Conservation (phyloP, 2,329 filamentous ascomycete species). For the Cladosporium sp. region DNA sequence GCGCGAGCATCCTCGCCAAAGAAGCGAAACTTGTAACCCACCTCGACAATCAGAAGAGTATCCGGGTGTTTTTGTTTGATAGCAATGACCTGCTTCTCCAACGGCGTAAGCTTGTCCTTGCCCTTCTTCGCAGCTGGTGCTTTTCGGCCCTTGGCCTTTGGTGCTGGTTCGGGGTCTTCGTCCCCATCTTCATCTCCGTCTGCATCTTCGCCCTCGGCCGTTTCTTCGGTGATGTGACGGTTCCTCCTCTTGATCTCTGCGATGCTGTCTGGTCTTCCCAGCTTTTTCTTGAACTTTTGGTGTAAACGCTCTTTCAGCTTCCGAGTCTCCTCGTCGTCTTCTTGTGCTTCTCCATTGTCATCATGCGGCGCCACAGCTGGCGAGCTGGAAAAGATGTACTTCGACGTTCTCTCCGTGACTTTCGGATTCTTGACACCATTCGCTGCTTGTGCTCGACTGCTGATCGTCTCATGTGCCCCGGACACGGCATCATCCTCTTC, state of each 20-base stretch:
- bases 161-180: conserved; percentile 44
- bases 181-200: conserved; percentile 56
- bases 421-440: conserved; percentile 28
- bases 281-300: conserved; percentile 79
- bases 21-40: conserved; percentile 97
- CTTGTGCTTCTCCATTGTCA: conserved; percentile 36
- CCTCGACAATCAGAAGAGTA: conserved; percentile 84
- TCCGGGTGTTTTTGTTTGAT: conserved; percentile 91
- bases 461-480: neutral
- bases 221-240: conserved; percentile 50
- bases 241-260: conserved; percentile 60
- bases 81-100: conserved; percentile 89
- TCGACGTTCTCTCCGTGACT: conserved; percentile 49
- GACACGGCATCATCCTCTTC: neutral
- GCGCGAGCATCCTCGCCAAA: conserved; percentile 90
- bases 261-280: conserved; percentile 80
- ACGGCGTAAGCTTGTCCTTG: conserved; percentile 80
- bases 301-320: conserved; percentile 69
- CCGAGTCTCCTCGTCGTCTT: conserved; percentile 49
- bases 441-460: neutral
- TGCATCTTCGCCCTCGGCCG: conserved; percentile 46
- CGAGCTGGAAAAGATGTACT: conserved; percentile 55
- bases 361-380: conserved; percentile 23
- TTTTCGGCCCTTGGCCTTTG: conserved; percentile 45
- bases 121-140: conserved; percentile 60